Percentiles rank a stretch among this genome's conserved stretches.
phyloP scores from a whole-genome alignment of 202 grass and related monocot species.

The Zoysia matrella region DNA sequence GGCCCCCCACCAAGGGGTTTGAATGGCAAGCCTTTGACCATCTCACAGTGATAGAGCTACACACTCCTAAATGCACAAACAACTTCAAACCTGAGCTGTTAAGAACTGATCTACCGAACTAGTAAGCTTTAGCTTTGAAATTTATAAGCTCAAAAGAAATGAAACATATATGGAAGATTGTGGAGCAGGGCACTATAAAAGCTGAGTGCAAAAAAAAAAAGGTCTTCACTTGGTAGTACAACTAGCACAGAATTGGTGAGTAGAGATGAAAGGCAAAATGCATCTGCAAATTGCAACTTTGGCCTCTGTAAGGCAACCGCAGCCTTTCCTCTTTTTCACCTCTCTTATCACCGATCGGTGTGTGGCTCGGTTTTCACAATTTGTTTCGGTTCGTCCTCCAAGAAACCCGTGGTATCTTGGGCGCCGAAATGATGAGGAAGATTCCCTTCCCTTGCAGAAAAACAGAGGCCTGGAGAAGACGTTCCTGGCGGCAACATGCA shows the following conservation, averaged over 20 bases:
- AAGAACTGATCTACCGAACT: conserved; percentile 13
- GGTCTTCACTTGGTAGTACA: not conserved
- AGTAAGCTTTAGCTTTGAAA: not conserved
- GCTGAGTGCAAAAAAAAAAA: not conserved
- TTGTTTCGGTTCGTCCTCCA: conserved; percentile 24
- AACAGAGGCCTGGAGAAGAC: not conserved
- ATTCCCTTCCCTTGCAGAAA: conserved; percentile 26
- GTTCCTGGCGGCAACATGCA: conserved; percentile 19
- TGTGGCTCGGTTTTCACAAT: conserved; percentile 26
- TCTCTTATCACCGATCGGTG: conserved; percentile 26
- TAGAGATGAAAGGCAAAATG: conserved; percentile 43
- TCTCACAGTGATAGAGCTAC: conserved; percentile 44
- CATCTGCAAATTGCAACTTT: conserved; percentile 36
- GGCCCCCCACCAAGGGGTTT: conserved; percentile 34
- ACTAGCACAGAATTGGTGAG: conserved; percentile 16
- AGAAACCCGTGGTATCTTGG: conserved; percentile 34
- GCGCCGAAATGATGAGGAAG: conserved; percentile 43
- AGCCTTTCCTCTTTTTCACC: conserved; percentile 37
- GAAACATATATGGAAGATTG: not conserved
- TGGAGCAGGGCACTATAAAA: not conserved
- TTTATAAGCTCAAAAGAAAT: conserved; percentile 6
- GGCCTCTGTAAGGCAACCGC: conserved; percentile 24
- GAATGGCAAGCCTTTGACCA: conserved; percentile 54
- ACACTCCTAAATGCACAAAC: not conserved
- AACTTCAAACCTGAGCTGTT: not conserved